A percentile compares a stretch with the other conserved stretches of the same genome.
These are phyloP conservation scores for Clarkia xantiana DNA, from an alignment of 345 rosid genomes.

Conservation along the genomic window DNA sequence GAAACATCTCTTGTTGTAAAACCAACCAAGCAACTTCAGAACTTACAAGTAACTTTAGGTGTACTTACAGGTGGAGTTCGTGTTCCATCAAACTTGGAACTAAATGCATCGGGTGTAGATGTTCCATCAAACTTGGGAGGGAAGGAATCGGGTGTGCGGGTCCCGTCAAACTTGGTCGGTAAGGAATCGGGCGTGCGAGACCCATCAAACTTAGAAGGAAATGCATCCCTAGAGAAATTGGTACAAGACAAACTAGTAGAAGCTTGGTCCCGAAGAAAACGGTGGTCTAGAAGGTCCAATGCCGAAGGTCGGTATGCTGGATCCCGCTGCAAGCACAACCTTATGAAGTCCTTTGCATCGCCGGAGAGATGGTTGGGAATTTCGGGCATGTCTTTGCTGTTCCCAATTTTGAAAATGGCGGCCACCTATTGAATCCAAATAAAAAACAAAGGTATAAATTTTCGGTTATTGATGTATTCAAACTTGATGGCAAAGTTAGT, in stretches of 20 bases:
- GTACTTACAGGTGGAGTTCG: no score
- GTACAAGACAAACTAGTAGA: slow-evolving; percentile 32
- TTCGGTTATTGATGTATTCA: background rate
- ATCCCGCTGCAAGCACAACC: slow-evolving; percentile 77
- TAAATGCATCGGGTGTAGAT: no score
- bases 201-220: slow-evolving; percentile 50
- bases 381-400: slow-evolving; percentile 85
- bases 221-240: slow-evolving; percentile 38
- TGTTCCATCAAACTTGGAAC: no score
- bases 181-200: slow-evolving; percentile 27
- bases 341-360: slow-evolving; percentile 66
- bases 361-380: slow-evolving; percentile 83
- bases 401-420: slow-evolving; percentile 93
- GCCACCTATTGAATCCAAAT: slow-evolving; percentile 61
- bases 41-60: no score
- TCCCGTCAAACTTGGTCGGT: no score
- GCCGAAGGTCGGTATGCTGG: slow-evolving; percentile 81
- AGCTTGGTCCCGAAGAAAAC: slow-evolving; percentile 54
- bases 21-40: no score
- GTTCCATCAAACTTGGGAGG: no score
- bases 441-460: slow-evolving; percentile 3
- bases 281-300: slow-evolving; percentile 54
- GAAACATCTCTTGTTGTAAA: no score
- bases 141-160: no score
- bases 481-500: background rate